Evolutionary conservation across 2,329 filamentous ascomycete species (phyloP), one percentile per base, ranked within the genome.

Genomic region (Talaromyces pinophilus): DNA sequence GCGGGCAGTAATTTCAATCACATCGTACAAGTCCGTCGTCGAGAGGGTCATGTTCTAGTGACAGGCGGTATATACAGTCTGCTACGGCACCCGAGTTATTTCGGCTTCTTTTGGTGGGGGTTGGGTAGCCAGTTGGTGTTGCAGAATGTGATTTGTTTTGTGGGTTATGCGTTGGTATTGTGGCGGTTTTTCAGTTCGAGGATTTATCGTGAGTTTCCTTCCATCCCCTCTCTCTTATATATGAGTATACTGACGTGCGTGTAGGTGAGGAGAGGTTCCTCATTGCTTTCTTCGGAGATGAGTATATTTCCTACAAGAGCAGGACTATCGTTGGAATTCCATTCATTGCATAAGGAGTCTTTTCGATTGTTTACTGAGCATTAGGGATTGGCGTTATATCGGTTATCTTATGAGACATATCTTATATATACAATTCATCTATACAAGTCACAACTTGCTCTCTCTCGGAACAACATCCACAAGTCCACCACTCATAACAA

Each of bases 41-140:
- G 88, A 73, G 85, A 88, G 3, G 87, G 87, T 1, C 95, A 99
- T 77, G 83, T 83, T 57, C 85, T 99, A n/a, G 91, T 99, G 2
- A 96, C 90, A 0, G 83, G 82, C 33, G 95, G 95, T 0, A 81
- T 98, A 40, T 99, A 98, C 77, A 81, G 82, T 7, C 77, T 85
- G 54, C 81, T 96, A 62, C 84, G 95, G 28, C 95, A 99, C 78
- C 95, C 95, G 13, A 91, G 90, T 67, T 99, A 99, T 80, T 97
- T 98, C 81, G 95, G 94, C 3, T 99, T 97, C 82, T 99, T 97
- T 79, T 98, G 93, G 88, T 99, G 94, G 94, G 92, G 92, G 0
- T 75, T 98, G n/a, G 95, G 95, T 5, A 97, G 93, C 13, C 95
- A 99, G 82, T 75, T 98, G 52, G 87, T 96, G 64, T 83, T 97